Percentiles rank a stretch among this genome's conserved stretches.
These are phyloP conservation scores for barley (Hordeum vulgare) DNA, from an alignment of 176 grass and related monocot genomes.

Conservation along the genomic window DNA sequence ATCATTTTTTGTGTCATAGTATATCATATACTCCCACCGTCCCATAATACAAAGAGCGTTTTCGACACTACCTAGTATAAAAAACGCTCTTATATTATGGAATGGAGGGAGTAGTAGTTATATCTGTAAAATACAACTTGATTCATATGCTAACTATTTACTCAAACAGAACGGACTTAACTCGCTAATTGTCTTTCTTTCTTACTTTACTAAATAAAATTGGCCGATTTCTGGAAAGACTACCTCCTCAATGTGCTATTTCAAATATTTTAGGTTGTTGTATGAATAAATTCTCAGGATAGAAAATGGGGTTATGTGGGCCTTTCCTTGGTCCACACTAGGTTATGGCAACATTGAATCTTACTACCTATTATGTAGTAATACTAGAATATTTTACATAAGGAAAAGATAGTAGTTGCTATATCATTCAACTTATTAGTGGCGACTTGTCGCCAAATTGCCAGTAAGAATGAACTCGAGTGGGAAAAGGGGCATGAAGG, in stretches of 20 bases:
- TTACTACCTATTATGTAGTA: background rate
- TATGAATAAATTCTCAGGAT: background rate
- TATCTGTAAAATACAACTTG: background rate
- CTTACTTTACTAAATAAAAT: slow-evolving; percentile 2
- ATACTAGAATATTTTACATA: background rate
- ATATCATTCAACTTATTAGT: background rate
- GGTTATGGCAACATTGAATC: background rate
- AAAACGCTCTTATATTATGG: too few species aligned
- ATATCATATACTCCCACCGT: too few species aligned
- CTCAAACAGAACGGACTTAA: background rate
- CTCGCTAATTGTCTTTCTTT: background rate
- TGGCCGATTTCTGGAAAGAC: background rate
- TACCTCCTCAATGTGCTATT: background rate
- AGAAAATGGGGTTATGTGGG: background rate
- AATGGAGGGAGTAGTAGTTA: too few species aligned
- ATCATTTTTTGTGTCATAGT: too few species aligned
- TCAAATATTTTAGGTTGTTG: background rate
- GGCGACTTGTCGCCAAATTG: background rate
- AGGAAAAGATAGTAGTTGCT: background rate
- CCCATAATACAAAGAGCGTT: too few species aligned
- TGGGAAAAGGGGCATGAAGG: background rate
- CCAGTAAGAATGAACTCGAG: background rate
- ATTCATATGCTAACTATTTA: background rate
- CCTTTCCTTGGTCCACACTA: background rate
- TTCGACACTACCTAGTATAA: too few species aligned